These are phyloP conservation scores for Paxillus rubicundulus DNA, from an alignment of 768 basidiomycete species.

Conservation along the genomic window DNA sequence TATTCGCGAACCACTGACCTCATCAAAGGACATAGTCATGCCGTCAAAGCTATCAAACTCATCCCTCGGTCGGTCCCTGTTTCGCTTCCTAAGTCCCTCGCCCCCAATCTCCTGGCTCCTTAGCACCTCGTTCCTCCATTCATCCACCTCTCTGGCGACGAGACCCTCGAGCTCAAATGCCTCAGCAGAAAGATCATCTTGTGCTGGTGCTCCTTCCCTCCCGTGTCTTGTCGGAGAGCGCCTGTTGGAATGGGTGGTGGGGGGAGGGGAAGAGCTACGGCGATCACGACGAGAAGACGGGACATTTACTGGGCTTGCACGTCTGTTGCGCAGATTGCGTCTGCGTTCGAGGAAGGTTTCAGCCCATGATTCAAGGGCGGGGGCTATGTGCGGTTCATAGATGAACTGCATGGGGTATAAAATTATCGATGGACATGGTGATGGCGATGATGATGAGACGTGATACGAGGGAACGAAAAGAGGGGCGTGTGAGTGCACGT, in stretches of 20 bases:
- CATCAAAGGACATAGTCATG: slow-evolving; percentile 39
- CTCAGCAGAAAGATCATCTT: slow-evolving; percentile 16
- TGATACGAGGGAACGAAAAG: neutral
- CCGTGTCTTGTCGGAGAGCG: slow-evolving; percentile 3
- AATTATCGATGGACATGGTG: neutral
- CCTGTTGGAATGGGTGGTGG: slow-evolving; percentile 8
- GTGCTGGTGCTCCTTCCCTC: slow-evolving; percentile 10
- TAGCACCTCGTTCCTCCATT: slow-evolving; percentile 49
- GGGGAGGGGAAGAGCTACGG: slow-evolving; percentile 5
- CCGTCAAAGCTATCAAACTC: slow-evolving; percentile 18
- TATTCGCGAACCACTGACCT: slow-evolving; percentile 37
- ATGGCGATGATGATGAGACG: too few relatives aligned
- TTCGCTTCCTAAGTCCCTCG: slow-evolving; percentile 9
- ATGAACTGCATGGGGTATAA: slow-evolving; percentile 45
- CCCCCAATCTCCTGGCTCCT: slow-evolving; percentile 22
- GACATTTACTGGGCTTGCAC: slow-evolving; percentile 25
- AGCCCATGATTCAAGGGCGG: slow-evolving; percentile 48
- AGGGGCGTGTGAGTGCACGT: slow-evolving; percentile 19
- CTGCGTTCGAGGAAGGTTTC: slow-evolving; percentile 33
- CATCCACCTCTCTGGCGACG: slow-evolving; percentile 46
- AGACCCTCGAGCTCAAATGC: slow-evolving; percentile 53
- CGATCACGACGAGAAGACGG: slow-evolving; percentile 14
- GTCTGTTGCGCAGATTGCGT: slow-evolving; percentile 25
- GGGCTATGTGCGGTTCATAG: slow-evolving; percentile 69
- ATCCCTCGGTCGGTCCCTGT: slow-evolving; percentile 1